Conservation (phyloP, 1,139 yeast genomes). For the Candida anutae region DNA sequence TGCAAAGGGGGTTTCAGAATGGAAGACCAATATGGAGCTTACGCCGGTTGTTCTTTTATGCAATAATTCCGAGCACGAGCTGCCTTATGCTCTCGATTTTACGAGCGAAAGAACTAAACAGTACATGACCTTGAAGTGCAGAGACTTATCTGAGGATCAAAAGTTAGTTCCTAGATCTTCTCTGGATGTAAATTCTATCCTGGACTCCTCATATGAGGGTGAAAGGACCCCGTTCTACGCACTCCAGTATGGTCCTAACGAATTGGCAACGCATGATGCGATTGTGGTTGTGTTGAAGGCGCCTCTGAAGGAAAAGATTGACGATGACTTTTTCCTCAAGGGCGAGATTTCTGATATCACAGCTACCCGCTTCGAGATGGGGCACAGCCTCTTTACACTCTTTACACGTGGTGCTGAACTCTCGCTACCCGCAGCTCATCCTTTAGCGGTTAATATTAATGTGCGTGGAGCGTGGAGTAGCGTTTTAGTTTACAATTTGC, state of each 20-base stretch:
- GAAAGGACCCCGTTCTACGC: conserved; percentile 38
- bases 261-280: conserved; percentile 35
- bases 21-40: not conserved
- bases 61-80: conserved; percentile 4
- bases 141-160: conserved; percentile 28
- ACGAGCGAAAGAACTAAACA: conserved; percentile 15
- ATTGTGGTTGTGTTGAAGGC: conserved; percentile 31
- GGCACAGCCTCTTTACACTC: conserved; percentile 25
- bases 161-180: conserved; percentile 41
- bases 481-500: conserved; percentile 45
- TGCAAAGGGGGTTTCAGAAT: conserved; percentile 3
- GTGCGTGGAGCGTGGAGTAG: conserved; percentile 58
- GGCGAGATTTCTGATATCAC: conserved; percentile 22
- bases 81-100: conserved; percentile 12
- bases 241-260: conserved; percentile 27
- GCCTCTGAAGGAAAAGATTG: conserved; percentile 11
- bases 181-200: conserved; percentile 17
- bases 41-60: conserved; percentile 12
- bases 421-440: conserved; percentile 36
- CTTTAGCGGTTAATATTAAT: conserved; percentile 40
- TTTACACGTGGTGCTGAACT: conserved; percentile 22
- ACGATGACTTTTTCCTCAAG: conserved; percentile 25
- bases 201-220: conserved; percentile 49
- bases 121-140: conserved; percentile 28
- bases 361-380: conserved; percentile 17